Percentiles rank a stretch among this genome's conserved stretches.
Conservation (phyloP, 2,329 filamentous ascomycete genomes). For the Periconia digitata region DNA sequence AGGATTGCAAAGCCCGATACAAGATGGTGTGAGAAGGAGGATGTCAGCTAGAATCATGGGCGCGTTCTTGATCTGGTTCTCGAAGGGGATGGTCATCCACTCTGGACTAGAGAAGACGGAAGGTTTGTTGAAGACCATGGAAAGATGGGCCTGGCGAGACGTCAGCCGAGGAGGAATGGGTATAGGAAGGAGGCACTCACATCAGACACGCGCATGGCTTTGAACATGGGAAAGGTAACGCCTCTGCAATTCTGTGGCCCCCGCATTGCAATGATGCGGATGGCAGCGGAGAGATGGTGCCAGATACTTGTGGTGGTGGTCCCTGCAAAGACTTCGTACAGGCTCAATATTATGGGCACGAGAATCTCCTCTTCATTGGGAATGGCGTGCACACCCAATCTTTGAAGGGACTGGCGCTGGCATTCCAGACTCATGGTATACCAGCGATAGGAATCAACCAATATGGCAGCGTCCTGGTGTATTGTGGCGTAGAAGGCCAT, state of each 20-base stretch:
- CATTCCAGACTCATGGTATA: slow-evolving; percentile 31
- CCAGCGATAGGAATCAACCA: slow-evolving; percentile 37
- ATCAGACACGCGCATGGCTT: slow-evolving; percentile 30
- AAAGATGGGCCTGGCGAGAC: slow-evolving; percentile 22
- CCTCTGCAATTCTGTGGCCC: slow-evolving; percentile 31
- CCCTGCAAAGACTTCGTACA: slow-evolving; percentile 36
- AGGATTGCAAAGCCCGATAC: slow-evolving; percentile 17
- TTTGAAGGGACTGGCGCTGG: slow-evolving; percentile 25
- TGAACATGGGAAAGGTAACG: slow-evolving; percentile 28
- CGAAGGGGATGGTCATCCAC: slow-evolving; percentile 35
- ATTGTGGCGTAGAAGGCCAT: slow-evolving; percentile 38
- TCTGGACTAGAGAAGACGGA: slow-evolving; percentile 27
- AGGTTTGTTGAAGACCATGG: slow-evolving; percentile 28
- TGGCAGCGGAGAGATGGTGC: slow-evolving; percentile 30
- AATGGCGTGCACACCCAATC: slow-evolving; percentile 15
- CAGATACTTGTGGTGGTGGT: slow-evolving; percentile 30
- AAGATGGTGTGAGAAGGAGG: slow-evolving; percentile 29
- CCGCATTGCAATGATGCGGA: slow-evolving; percentile 33
- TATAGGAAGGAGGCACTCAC: slow-evolving; percentile 13
- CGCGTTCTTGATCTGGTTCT: slow-evolving; percentile 22
- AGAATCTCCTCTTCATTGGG: slow-evolving; percentile 33
- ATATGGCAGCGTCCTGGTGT: slow-evolving; percentile 28
- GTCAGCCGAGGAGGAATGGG: too few species aligned
- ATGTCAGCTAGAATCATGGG: slow-evolving; percentile 30
- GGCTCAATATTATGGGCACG: slow-evolving; percentile 29